Base-by-base conservation (phyloP, 345 rosid genomes). In the Salix koriyanagi region DNA sequence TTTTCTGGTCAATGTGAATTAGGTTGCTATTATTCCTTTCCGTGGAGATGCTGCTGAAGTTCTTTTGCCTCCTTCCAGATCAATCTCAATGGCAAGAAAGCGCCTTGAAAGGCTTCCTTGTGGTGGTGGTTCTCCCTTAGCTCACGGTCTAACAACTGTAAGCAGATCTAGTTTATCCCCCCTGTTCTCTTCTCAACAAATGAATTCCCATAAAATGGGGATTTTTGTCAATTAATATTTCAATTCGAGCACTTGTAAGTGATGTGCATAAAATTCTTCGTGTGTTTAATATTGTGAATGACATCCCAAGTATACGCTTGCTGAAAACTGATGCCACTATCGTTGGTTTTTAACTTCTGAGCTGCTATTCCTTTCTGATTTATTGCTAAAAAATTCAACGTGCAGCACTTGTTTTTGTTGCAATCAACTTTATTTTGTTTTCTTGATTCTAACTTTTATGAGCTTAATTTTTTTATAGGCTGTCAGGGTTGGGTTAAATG, bases 71-170 rank as follows among this genome's bases (percentile, higher is more conserved):
- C 97, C 98, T 79, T 95, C 99, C 34, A 89, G 99, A 87, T 93
- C 99, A 76, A 95, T 95, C 77, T 84, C 97, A 62, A 95, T 95
- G 99, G 99, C 99, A 84, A 90, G 98, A 82, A 95, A 88, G 70
- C 96, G 99, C 80, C 97, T 93, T 5, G 96, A 95, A 88, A 89
- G 97, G 82, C 99, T 93, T 83, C 99, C 98, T 52, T 95, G 99
- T 81, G 99, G 98, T 70, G 99, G 99, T 75, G 99, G 98, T 79
- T 93, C 99, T 75, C 99, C 99, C 67, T 84, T 95, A 50, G 99
- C 99, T 79, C 99, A 95, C 80, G 99, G 99, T 83, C 89, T 95
- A 76, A 91, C 98, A 32, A 91, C 91, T 83, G 99, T 95, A 87
- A 70, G 89, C 77, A 77, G 70, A 72, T 71, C 34, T 34, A 21